These are phyloP conservation scores for Termitomyces sp. DNA, from an alignment of 1,284 basidiomycete genomes.

Conservation along the genomic window DNA sequence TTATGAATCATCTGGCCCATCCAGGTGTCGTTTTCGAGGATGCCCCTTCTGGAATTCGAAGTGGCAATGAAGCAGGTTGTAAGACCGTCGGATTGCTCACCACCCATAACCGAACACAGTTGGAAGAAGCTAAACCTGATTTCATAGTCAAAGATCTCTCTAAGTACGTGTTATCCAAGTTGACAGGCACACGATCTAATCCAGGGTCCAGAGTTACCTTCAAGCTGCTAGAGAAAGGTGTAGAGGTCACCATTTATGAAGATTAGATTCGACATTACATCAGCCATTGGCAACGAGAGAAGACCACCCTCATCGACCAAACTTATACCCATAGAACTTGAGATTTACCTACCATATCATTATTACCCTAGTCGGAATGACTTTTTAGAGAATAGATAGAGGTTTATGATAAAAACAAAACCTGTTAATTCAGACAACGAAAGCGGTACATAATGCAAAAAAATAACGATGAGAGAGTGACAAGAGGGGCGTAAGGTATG, in stretches of 20 bases:
- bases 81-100: slow-evolving; percentile 78
- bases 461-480: slow-evolving; percentile 10
- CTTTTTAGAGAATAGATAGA: slow-evolving; percentile 2
- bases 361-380: not conserved
- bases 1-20: not conserved
- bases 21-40: slow-evolving; percentile 82
- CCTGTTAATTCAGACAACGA: slow-evolving; percentile 14
- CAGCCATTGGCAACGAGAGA: not conserved
- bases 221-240: slow-evolving; percentile 36
- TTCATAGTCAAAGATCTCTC: slow-evolving; percentile 63
- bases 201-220: slow-evolving; percentile 37
- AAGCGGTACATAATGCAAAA: slow-evolving; percentile 16
- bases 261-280: not conserved
- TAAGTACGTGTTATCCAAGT: slow-evolving; percentile 34
- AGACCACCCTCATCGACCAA: not conserved
- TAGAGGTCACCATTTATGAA: slow-evolving; percentile 23
- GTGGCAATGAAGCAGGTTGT: slow-evolving; percentile 71
- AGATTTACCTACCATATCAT: not conserved
- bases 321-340: not conserved
- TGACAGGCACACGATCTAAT: slow-evolving; percentile 4
- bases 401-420: slow-evolving; percentile 10
- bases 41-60: slow-evolving; percentile 64
- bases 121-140: slow-evolving; percentile 52
- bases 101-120: slow-evolving; percentile 62
- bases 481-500: slow-evolving; percentile 13